phyloP scores from a whole-genome alignment of 345 rosid genomes.

The Citrus maxima region DNA sequence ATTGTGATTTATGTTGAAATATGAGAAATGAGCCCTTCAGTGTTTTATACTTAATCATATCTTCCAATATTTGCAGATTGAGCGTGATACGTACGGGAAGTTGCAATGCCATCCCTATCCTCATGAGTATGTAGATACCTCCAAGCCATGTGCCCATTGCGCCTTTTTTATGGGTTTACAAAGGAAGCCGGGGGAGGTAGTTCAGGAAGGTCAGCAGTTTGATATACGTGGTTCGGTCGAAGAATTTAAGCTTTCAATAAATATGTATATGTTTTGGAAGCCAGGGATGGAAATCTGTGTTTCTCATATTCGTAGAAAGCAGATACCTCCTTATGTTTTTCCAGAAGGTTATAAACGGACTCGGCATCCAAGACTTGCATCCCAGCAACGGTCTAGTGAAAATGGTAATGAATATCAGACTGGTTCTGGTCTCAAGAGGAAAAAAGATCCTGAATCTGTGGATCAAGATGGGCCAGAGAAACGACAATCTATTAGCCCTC shows the following conservation, averaged over 20 bases:
- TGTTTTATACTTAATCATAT: conserved; percentile 6
- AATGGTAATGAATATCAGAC: conserved; percentile 25
- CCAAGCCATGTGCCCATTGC: conserved; percentile 47
- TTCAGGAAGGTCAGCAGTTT: conserved; percentile 68
- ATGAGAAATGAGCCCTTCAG: neutral
- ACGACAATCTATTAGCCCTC: conserved; percentile 30
- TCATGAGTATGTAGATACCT: conserved; percentile 42
- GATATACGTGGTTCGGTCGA: conserved; percentile 67
- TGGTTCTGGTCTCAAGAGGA: conserved; percentile 45
- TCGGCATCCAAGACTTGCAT: conserved; percentile 24
- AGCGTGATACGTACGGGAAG: conserved; percentile 60
- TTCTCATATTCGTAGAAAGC: conserved; percentile 61
- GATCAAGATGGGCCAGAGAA: conserved; percentile 25
- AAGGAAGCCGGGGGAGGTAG: conserved; percentile 54
- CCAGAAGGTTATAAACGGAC: conserved; percentile 42
- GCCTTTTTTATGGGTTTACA: conserved; percentile 70
- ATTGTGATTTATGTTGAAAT: neutral
- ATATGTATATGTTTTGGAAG: conserved; percentile 60
- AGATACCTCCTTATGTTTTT: conserved; percentile 54
- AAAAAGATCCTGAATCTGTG: conserved; percentile 23
- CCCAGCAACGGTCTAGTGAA: conserved; percentile 24
- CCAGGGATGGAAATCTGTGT: conserved; percentile 69
- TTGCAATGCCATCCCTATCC: conserved; percentile 74
- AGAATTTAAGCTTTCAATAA: conserved; percentile 45
- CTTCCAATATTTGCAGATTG: conserved; percentile 44